Percentiles rank a stretch among this genome's conserved stretches.
Conservation (phyloP, 768 basidiomycete species). For the Kwoniella europaea region DNA sequence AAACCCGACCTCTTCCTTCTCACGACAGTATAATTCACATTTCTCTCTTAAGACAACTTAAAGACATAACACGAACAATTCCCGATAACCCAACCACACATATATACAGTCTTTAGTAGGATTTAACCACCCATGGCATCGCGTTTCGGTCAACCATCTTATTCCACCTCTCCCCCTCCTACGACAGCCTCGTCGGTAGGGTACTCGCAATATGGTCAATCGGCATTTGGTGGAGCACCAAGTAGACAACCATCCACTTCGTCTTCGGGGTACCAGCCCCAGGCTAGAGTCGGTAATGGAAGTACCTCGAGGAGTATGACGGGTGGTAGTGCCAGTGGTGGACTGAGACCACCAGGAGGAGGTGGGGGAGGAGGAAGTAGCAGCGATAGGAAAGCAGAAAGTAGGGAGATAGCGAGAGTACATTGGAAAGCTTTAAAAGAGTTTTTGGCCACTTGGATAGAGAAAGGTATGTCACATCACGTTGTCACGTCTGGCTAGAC, state of each 20-base stretch:
- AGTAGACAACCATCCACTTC: constrained; percentile 25
- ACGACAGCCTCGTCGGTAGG: constrained; percentile 51
- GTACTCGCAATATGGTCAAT: constrained; percentile 51
- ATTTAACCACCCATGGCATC: constrained; percentile 15
- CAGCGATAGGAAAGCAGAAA: constrained; percentile 37
- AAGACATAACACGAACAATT: neutral
- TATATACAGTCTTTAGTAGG: neutral
- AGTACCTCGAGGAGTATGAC: constrained; percentile 11
- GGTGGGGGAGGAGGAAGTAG: constrained; percentile 7
- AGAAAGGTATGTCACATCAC: constrained; percentile 45
- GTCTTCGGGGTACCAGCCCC: constrained; percentile 16
- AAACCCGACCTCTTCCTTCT: too few species aligned
- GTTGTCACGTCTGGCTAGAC: neutral
- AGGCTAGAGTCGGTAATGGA: constrained; percentile 13
- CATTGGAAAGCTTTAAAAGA: constrained; percentile 55
- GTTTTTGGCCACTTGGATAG: constrained; percentile 52
- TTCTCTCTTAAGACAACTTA: too few species aligned
- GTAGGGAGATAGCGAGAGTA: constrained; percentile 53
- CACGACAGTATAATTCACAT: too few species aligned
- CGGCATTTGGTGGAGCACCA: constrained; percentile 30
- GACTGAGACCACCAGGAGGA: constrained; percentile 19
- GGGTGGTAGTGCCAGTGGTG: constrained; percentile 3
- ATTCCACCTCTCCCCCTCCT: constrained; percentile 35
- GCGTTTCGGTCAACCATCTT: constrained; percentile 11
- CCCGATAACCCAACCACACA: neutral